A percentile compares a stretch with the other conserved stretches of the same genome.
phyloP scores from a whole-genome alignment of 2,329 filamentous ascomycete genomes.

The Neofusicoccum sp. region DNA sequence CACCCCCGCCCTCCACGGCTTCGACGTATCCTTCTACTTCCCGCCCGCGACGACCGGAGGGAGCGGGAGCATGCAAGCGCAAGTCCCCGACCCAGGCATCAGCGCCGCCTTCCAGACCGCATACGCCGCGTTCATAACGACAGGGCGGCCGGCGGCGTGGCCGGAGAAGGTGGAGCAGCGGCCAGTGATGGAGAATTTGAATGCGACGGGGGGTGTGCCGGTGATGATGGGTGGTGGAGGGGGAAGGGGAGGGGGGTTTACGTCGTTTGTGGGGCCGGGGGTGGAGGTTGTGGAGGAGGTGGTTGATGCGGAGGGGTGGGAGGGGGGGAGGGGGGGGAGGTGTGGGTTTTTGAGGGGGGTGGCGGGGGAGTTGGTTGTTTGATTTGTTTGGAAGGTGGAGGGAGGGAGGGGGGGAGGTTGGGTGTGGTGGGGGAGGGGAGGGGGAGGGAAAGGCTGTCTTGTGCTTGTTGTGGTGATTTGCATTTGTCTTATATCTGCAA shows the following conservation, averaged over 20 bases:
- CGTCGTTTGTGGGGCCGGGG: neutral
- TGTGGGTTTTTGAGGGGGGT: slow-evolving; percentile 28
- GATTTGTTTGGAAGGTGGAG: too few relatives aligned
- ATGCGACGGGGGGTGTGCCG: neutral
- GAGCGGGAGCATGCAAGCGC: neutral
- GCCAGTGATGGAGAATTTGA: neutral
- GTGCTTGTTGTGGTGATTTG: too few relatives aligned
- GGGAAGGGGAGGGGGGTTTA: neutral
- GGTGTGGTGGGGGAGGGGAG: too few relatives aligned
- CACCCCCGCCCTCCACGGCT: slow-evolving; percentile 23
- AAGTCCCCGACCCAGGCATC: neutral
- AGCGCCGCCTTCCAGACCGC: neutral
- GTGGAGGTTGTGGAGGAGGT: neutral
- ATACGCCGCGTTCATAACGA: neutral
- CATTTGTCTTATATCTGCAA: too few relatives aligned
- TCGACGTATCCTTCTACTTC: slow-evolving; percentile 24
- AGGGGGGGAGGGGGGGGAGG: slow-evolving; percentile 24
- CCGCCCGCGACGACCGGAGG: slow-evolving; percentile 23
- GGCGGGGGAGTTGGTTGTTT: neutral
- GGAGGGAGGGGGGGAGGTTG: too few relatives aligned
- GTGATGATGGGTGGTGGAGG: too few relatives aligned
- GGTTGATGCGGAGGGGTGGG: slow-evolving; percentile 23
- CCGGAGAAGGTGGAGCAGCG: neutral
- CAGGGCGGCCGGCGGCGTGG: neutral
- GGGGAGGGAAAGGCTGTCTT: too few relatives aligned